Conservation (phyloP, 2,329 filamentous ascomycete species). For the Colletotrichum coccodes region DNA sequence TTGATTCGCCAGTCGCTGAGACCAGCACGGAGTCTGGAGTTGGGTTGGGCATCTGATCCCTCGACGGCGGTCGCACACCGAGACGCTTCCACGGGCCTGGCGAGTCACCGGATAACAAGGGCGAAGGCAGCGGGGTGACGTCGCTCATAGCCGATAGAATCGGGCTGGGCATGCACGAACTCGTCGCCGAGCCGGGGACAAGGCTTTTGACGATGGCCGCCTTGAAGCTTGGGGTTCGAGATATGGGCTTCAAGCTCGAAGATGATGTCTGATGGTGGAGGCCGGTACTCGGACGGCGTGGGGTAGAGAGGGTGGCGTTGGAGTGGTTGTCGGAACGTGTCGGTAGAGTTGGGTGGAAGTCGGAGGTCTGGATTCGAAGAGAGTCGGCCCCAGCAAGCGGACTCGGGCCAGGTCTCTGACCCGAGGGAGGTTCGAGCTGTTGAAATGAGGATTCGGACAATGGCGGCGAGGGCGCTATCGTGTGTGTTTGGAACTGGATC, state of each 20-base stretch:
- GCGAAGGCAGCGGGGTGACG: slow-evolving; percentile 82
- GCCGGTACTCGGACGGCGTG: slow-evolving; percentile 33
- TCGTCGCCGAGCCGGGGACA: slow-evolving; percentile 65
- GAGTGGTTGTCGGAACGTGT: slow-evolving; percentile 42
- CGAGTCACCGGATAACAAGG: slow-evolving; percentile 72
- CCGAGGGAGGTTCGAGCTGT: slow-evolving; percentile 26
- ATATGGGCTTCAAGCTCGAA: slow-evolving; percentile 61
- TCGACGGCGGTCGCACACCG: slow-evolving; percentile 57
- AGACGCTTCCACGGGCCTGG: slow-evolving; percentile 74
- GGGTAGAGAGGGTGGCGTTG: slow-evolving; percentile 44
- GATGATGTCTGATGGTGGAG: slow-evolving; percentile 53
- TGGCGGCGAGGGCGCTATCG: slow-evolving; percentile 50
- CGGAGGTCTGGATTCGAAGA: slow-evolving; percentile 52
- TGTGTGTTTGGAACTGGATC: slow-evolving; percentile 49
- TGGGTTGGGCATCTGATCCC: slow-evolving; percentile 50
- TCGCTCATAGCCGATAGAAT: slow-evolving; percentile 81
- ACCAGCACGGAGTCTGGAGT: slow-evolving; percentile 59
- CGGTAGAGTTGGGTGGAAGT: slow-evolving; percentile 36
- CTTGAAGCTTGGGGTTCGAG: slow-evolving; percentile 71
- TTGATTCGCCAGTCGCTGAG: slow-evolving; percentile 61
- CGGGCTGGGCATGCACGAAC: slow-evolving; percentile 77
- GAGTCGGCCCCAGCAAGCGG: slow-evolving; percentile 34
- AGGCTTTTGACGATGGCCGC: slow-evolving; percentile 62
- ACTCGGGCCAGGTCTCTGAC: slow-evolving; percentile 19
- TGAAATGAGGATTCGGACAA: slow-evolving; percentile 36